Evolutionary conservation across 129 eudicot genomes (phyloP).

Genomic region (Helichrysum umbraculigerum): DNA sequence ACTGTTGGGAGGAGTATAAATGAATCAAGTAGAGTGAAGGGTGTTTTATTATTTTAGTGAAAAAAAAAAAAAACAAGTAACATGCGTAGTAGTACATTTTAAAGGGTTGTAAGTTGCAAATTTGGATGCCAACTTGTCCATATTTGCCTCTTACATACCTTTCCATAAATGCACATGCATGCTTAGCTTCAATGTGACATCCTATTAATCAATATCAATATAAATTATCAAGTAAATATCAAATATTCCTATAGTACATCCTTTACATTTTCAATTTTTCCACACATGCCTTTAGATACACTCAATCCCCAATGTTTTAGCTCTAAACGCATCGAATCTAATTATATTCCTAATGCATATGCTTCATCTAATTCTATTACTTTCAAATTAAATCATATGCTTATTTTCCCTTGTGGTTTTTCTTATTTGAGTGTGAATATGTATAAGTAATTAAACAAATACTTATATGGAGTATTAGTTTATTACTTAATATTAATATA

Average conservation of each 20-base stretch:
- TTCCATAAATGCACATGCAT: conserved; percentile 43
- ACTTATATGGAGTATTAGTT: background rate
- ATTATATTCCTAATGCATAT: conserved; percentile 2
- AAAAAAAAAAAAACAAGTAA: background rate
- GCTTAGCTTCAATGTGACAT: conserved; percentile 39
- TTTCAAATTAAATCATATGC: background rate
- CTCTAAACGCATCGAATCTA: conserved; percentile 27
- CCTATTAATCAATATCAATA: conserved; percentile 14
- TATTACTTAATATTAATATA: no score
- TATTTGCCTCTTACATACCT: conserved; percentile 29
- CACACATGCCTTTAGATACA: conserved; percentile 26
- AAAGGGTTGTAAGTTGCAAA: conserved; percentile 18
- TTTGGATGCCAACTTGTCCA: conserved; percentile 31
- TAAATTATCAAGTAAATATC: no score
- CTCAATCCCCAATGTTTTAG: conserved; percentile 23
- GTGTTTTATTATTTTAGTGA: background rate
- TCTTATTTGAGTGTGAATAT: background rate
- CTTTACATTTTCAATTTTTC: conserved; percentile 5
- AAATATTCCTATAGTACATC: no score
- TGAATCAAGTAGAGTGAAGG: background rate
- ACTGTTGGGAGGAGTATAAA: no score
- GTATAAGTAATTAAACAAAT: background rate
- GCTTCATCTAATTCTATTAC: background rate
- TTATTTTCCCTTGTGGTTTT: background rate
- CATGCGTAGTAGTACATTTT: conserved; percentile 33